Evolutionary conservation across 1,139 yeast species (phyloP).

Genomic region (Blastobotrys aristatus): DNA sequence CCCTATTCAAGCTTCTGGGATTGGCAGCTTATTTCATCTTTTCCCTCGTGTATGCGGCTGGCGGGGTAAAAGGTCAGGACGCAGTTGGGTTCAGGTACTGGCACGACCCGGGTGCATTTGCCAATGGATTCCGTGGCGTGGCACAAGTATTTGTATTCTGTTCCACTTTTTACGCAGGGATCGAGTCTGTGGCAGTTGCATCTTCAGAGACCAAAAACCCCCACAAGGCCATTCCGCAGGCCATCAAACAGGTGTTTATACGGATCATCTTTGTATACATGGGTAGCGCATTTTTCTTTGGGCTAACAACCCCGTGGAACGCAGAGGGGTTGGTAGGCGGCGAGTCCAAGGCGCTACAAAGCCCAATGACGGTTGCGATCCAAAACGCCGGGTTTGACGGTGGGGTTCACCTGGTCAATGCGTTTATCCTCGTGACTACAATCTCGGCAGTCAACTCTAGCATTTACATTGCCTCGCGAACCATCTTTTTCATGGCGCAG

Average conservation of each 20-base stretch:
- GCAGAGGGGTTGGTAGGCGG: conserved; percentile 43
- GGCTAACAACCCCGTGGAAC: conserved; percentile 60
- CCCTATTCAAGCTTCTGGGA: conserved; percentile 53
- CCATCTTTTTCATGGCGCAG: conserved; percentile 57
- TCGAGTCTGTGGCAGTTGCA: conserved; percentile 76
- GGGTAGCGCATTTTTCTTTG: conserved; percentile 52
- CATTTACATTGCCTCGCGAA: conserved; percentile 73
- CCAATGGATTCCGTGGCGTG: conserved; percentile 70
- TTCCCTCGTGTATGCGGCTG: conserved; percentile 57
- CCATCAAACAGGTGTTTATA: conserved; percentile 70
- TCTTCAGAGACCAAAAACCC: conserved; percentile 83
- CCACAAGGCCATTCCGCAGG: conserved; percentile 58
- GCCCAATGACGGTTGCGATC: conserved; percentile 71
- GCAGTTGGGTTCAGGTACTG: conserved; percentile 61
- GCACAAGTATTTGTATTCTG: conserved; percentile 76
- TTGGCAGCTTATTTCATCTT: conserved; percentile 59
- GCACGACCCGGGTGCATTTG: conserved; percentile 60
- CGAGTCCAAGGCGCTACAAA: conserved; percentile 51
- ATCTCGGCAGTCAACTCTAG: conserved; percentile 71
- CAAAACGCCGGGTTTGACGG: conserved; percentile 52
- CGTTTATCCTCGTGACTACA: conserved; percentile 64
- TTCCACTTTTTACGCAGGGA: conserved; percentile 82
- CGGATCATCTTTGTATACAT: conserved; percentile 62
- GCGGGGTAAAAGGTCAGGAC: conserved; percentile 61
- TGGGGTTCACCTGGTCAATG: conserved; percentile 66